These are phyloP conservation scores for Metschnikowia hibisci DNA, from an alignment of 805 yeast genomes.

Conservation along the genomic window DNA sequence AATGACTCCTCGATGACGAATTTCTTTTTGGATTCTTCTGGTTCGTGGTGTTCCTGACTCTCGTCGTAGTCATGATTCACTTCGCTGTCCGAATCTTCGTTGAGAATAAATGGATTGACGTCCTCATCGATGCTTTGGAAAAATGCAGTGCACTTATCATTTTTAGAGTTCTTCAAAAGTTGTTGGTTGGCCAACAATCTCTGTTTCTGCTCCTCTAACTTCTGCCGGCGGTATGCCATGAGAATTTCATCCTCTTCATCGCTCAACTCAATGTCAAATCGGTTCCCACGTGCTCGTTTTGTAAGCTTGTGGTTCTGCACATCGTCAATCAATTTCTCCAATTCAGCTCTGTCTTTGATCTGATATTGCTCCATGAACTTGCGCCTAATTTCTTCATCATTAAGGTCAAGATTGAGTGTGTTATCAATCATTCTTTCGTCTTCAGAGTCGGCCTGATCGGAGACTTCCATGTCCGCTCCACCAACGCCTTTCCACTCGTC, in stretches of 20 bases:
- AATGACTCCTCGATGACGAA: constrained; percentile 47
- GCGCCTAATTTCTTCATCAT: constrained; percentile 55
- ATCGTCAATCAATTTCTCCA: constrained; percentile 66
- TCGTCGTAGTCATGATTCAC: constrained; percentile 18
- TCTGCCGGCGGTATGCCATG: constrained; percentile 43
- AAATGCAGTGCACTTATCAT: constrained; percentile 61
- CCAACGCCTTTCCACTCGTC: constrained; percentile 86
- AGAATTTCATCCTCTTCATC: constrained; percentile 70
- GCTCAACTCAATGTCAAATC: constrained; percentile 60
- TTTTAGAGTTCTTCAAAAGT: constrained; percentile 41
- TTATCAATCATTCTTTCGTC: constrained; percentile 79
- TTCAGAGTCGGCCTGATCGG: constrained; percentile 65
- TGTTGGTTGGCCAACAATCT: constrained; percentile 46
- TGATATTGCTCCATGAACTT: constrained; percentile 58
- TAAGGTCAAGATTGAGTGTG: constrained; percentile 51
- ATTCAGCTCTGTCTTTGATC: constrained; percentile 57
- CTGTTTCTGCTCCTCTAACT: constrained; percentile 44
- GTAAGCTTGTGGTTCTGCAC: constrained; percentile 68
- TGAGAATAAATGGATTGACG: constrained; percentile 25
- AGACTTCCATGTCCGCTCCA: constrained; percentile 60
- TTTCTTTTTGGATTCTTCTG: constrained; percentile 25
- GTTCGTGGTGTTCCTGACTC: neutral
- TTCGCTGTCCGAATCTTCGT: constrained; percentile 25
- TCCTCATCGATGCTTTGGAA: constrained; percentile 60
- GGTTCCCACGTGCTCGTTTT: constrained; percentile 49